Evolutionary conservation across 768 basidiomycete species (phyloP).

Genomic region (Suillus bovinus): DNA sequence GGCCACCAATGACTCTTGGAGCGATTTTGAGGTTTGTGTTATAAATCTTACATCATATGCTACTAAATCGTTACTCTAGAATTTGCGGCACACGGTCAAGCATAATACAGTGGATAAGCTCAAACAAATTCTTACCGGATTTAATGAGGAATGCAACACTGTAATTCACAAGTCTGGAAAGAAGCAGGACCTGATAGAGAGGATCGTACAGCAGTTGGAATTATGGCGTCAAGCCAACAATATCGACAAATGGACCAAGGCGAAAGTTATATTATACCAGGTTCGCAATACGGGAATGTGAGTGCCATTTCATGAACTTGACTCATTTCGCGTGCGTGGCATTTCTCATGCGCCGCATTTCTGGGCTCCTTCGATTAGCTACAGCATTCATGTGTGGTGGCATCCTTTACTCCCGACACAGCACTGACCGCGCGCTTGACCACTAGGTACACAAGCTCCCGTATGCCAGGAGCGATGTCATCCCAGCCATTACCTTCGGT

Average conservation of each 20-base stretch:
- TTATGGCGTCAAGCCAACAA: constrained; percentile 56
- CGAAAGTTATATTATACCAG: constrained; percentile 64
- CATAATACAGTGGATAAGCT: constrained; percentile 84
- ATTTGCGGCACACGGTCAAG: constrained; percentile 67
- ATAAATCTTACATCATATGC: constrained; percentile 11
- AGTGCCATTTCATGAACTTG: constrained; percentile 37
- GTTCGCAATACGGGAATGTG: constrained; percentile 67
- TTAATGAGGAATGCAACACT: constrained; percentile 77
- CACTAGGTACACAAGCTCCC: constrained; percentile 30
- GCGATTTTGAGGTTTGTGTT: constrained; percentile 68
- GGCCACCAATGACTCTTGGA: constrained; percentile 64
- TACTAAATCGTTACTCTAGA: constrained; percentile 42
- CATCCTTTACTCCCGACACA: constrained; percentile 4
- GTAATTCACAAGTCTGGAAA: constrained; percentile 75
- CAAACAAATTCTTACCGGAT: constrained; percentile 75
- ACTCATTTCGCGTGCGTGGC: constrained; percentile 14
- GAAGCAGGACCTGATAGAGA: constrained; percentile 85
- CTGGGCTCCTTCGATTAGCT: neutral
- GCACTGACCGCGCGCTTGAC: constrained; percentile 17
- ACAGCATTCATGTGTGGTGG: constrained; percentile 12
- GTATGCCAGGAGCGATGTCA: constrained; percentile 24
- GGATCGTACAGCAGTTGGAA: constrained; percentile 61
- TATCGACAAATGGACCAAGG: constrained; percentile 68
- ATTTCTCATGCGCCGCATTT: constrained; percentile 13
- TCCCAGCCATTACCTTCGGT: constrained; percentile 28